Conservation (phyloP, 1,284 basidiomycete genomes). For the Moesziomyces antarcticus region DNA sequence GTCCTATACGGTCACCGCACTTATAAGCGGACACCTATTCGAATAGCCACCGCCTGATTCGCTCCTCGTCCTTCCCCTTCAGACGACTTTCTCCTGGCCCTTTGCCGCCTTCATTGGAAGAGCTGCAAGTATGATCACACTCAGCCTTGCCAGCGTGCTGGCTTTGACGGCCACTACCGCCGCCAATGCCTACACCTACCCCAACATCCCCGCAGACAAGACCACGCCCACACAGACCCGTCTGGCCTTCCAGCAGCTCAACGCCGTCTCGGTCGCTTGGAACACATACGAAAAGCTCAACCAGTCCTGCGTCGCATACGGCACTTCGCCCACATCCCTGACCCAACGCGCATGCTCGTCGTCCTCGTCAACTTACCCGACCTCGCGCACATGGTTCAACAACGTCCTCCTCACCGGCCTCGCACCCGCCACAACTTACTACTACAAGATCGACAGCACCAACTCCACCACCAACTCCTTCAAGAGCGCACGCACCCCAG, state of each 20-base stretch:
- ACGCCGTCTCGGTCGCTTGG: constrained; percentile 53
- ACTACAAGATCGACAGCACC: constrained; percentile 48
- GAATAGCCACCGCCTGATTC: no score
- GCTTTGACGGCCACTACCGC: constrained; percentile 10
- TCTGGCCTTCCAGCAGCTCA: constrained; percentile 30
- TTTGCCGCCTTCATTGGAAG: neutral
- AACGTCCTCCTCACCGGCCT: constrained; percentile 40
- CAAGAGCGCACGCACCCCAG: constrained; percentile 28
- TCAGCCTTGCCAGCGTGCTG: constrained; percentile 14
- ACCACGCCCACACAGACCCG: constrained; percentile 49
- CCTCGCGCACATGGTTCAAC: constrained; percentile 54
- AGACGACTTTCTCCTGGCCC: no score
- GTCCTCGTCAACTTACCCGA: constrained; percentile 47
- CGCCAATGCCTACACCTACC: constrained; percentile 24
- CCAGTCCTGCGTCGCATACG: constrained; percentile 46
- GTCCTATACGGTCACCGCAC: no score
- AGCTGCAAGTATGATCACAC: constrained; percentile 13
- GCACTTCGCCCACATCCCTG: constrained; percentile 18
- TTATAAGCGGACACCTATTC: no score
- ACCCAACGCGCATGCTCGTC: constrained; percentile 24
- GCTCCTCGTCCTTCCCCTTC: no score
- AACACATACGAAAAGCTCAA: constrained; percentile 46
- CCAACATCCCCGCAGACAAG: constrained; percentile 43
- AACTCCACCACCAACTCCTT: constrained; percentile 35
- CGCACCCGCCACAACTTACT: constrained; percentile 49